These are phyloP conservation scores for Physcia stellaris DNA, from an alignment of 495 filamentous ascomycete genomes.

Conservation along the genomic window DNA sequence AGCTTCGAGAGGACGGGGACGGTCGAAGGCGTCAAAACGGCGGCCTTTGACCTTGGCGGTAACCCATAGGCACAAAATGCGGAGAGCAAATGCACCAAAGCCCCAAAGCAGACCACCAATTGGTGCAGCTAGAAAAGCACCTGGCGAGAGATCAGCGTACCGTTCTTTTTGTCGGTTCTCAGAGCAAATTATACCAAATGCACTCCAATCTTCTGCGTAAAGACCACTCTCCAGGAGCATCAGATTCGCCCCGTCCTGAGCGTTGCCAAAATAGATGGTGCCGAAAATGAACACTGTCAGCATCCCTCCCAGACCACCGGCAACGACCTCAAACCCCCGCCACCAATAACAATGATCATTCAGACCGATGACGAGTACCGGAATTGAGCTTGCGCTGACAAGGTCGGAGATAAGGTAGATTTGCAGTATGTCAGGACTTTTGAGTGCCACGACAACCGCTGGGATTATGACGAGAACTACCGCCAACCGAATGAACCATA, in stretches of 20 bases:
- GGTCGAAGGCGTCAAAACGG: constrained; percentile 50
- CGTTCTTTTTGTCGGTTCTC: background rate
- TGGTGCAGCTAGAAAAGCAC: constrained; percentile 66
- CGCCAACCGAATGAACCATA: constrained; percentile 50
- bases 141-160: constrained; percentile 10
- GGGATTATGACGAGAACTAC: constrained; percentile 59
- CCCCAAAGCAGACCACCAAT: constrained; percentile 59
- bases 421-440: constrained; percentile 54
- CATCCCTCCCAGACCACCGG: constrained; percentile 57
- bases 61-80: constrained; percentile 37
- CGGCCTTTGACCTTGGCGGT: constrained; percentile 35
- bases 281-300: constrained; percentile 66
- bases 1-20: constrained; percentile 24
- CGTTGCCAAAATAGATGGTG: constrained; percentile 51
- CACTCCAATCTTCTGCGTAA: constrained; percentile 59
- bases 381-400: constrained; percentile 54
- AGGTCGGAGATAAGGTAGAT: constrained; percentile 69
- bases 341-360: constrained; percentile 51
- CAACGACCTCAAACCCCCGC: constrained; percentile 59
- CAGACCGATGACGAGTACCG: constrained; percentile 52
- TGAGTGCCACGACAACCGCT: constrained; percentile 54
- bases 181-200: constrained; percentile 35
- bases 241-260: constrained; percentile 46
- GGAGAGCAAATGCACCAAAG: constrained; percentile 39
- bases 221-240: constrained; percentile 56